These are phyloP conservation scores for Escovopsis sp. DNA, from an alignment of 2,329 filamentous ascomycete species.

Conservation along the genomic window DNA sequence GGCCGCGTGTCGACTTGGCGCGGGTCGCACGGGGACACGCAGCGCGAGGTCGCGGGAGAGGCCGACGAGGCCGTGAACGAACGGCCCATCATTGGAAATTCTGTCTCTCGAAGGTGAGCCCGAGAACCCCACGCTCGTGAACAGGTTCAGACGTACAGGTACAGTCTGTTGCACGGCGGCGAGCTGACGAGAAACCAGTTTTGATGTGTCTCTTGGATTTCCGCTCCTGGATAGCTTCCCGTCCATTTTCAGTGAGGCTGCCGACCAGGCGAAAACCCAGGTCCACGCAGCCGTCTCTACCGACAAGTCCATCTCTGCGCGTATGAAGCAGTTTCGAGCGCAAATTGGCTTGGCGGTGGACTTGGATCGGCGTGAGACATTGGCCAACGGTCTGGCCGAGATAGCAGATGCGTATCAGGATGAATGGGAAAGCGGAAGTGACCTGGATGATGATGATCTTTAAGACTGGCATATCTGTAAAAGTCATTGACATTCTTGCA, in stretches of 20 bases:
- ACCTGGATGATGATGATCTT: constrained; percentile 49
- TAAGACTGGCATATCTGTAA: neutral
- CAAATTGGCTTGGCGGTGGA: constrained; percentile 48
- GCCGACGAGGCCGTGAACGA: constrained; percentile 1
- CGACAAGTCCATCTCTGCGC: constrained; percentile 55
- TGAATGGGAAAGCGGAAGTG: constrained; percentile 68
- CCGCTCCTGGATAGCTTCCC: constrained; percentile 79
- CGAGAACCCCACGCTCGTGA: neutral
- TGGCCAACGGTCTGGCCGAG: constrained; percentile 69
- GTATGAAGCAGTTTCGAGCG: constrained; percentile 50
- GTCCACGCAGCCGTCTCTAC: constrained; percentile 53
- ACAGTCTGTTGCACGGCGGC: no score
- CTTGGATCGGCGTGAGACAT: constrained; percentile 66
- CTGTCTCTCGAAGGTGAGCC: constrained; percentile 15
- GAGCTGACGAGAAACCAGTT: constrained; percentile 14
- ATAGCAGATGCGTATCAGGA: constrained; percentile 82
- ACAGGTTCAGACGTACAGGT: neutral
- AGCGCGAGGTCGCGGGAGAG: constrained; percentile 3
- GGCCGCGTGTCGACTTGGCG: constrained; percentile 15
- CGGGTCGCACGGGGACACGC: constrained; percentile 5
- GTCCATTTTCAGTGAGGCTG: constrained; percentile 44
- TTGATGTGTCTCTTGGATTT: constrained; percentile 45
- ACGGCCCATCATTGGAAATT: constrained; percentile 13
- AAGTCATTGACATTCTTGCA: neutral
- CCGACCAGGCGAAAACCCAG: constrained; percentile 19